Conservation (phyloP, 352 stramenopile species). For the Halophytophthora polymorphica region DNA sequence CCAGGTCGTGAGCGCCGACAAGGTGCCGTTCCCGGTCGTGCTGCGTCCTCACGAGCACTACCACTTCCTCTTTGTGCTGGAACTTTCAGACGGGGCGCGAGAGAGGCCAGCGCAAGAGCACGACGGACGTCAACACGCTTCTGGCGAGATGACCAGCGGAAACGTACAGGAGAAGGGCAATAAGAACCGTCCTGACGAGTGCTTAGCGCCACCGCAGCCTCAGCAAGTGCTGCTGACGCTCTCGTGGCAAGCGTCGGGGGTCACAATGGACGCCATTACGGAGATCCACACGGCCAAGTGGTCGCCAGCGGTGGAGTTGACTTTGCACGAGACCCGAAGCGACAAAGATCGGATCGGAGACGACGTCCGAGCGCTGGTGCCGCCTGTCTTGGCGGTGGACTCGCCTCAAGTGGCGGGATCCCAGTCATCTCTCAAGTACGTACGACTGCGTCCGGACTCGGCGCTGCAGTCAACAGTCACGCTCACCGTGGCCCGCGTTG, state of each 20-base stretch:
- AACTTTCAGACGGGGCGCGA: constrained; percentile 25
- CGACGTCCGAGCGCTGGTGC: constrained; percentile 15
- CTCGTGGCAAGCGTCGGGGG: constrained; percentile 41
- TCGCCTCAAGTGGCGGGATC: constrained; percentile 7
- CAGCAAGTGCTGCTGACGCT: constrained; percentile 63
- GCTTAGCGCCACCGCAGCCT: constrained; percentile 3
- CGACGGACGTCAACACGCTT: no score
- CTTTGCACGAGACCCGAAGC: constrained; percentile 8
- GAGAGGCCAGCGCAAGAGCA: neutral
- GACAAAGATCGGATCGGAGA: constrained; percentile 6
- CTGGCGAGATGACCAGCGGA: neutral
- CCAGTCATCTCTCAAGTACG: constrained; percentile 25
- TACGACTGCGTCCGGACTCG: constrained; percentile 38
- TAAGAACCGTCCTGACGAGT: neutral
- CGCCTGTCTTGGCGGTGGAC: constrained; percentile 9
- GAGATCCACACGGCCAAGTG: constrained; percentile 71
- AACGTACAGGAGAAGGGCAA: constrained; percentile 17
- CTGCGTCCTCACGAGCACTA: constrained; percentile 51
- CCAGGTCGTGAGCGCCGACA: constrained; percentile 31
- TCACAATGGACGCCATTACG: constrained; percentile 38
- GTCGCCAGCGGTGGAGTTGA: constrained; percentile 30
- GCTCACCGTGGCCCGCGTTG: constrained; percentile 19
- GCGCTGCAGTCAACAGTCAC: constrained; percentile 42
- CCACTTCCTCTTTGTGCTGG: constrained; percentile 61
- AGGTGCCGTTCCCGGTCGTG: constrained; percentile 55